Evolutionary conservation across 768 basidiomycete genomes (phyloP).

Genomic region (Dendrothele bispora): DNA sequence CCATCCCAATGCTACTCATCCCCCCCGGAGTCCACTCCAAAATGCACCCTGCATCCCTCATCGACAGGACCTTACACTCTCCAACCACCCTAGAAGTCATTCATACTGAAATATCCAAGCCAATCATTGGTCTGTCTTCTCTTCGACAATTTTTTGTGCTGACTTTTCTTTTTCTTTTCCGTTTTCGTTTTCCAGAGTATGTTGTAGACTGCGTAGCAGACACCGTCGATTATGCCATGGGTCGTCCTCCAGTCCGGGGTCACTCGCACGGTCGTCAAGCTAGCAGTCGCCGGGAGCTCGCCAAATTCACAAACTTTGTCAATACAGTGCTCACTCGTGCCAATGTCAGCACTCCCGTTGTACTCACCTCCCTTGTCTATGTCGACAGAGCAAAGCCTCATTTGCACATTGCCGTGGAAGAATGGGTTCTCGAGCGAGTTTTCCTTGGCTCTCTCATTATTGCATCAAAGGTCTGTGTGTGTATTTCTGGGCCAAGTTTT

Average conservation of each 20-base stretch:
- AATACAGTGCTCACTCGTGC: slow-evolving; percentile 68
- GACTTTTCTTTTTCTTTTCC: not conserved
- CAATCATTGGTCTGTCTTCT: slow-evolving; percentile 56
- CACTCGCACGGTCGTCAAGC: slow-evolving; percentile 47
- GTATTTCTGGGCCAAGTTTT: slow-evolving; percentile 5
- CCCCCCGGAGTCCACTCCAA: no score
- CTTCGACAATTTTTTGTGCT: slow-evolving; percentile 9
- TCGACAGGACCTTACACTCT: slow-evolving; percentile 62
- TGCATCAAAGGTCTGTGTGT: slow-evolving; percentile 70
- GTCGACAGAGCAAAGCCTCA: slow-evolving; percentile 76
- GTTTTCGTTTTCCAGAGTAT: slow-evolving; percentile 50
- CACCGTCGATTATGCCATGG: slow-evolving; percentile 75
- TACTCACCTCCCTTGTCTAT: slow-evolving; percentile 74
- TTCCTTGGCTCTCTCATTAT: slow-evolving; percentile 86
- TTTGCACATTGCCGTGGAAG: slow-evolving; percentile 76
- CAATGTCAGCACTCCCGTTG: slow-evolving; percentile 67
- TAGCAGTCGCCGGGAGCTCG: slow-evolving; percentile 49
- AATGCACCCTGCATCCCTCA: slow-evolving; percentile 55
- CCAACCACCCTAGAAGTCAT: slow-evolving; percentile 69
- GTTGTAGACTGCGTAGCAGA: slow-evolving; percentile 67
- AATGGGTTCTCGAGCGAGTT: slow-evolving; percentile 88
- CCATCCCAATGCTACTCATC: no score
- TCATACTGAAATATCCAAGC: slow-evolving; percentile 58
- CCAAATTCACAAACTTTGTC: slow-evolving; percentile 65
- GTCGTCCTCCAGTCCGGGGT: slow-evolving; percentile 60